A percentile compares a stretch with the other conserved stretches of the same genome.
These are phyloP conservation scores for Globisporangium carolinianum DNA, from an alignment of 352 stramenopile genomes.

Conservation along the genomic window DNA sequence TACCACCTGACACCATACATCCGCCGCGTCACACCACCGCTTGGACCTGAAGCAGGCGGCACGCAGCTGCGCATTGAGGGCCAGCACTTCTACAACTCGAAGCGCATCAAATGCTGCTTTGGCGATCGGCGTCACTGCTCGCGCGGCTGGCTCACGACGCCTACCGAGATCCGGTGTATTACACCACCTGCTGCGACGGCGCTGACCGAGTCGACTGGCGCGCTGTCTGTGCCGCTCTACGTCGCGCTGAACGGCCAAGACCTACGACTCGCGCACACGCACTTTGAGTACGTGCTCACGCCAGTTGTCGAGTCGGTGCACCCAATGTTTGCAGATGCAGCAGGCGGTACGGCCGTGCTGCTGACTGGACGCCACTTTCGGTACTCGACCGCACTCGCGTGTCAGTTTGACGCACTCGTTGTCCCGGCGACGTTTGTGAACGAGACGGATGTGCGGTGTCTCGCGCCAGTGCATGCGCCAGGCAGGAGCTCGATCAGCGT, in stretches of 20 bases:
- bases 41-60: conserved; percentile 37
- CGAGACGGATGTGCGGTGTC: conserved; percentile 43
- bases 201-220: conserved; percentile 5
- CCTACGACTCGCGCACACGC: conserved; percentile 25
- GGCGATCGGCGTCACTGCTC: conserved; percentile 31
- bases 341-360: conserved; percentile 49
- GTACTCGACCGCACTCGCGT: conserved; percentile 40
- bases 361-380: conserved; percentile 60
- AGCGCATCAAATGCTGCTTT: conserved; percentile 58
- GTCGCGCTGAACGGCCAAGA: conserved; percentile 81
- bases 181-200: conserved; percentile 17
- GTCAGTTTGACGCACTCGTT: conserved; percentile 37
- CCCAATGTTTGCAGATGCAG: conserved; percentile 31
- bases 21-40: conserved; percentile 31
- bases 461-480: conserved; percentile 31
- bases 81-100: conserved; percentile 49
- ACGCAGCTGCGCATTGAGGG: conserved; percentile 52
- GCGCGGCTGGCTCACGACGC: conserved; percentile 26
- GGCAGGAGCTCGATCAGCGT: conserved; percentile 32
- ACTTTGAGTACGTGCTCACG: conserved; percentile 62
- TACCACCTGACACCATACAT: conserved; percentile 52
- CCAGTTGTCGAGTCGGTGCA: conserved; percentile 29
- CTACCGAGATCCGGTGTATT: conserved; percentile 26
- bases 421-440: conserved; percentile 57
- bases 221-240: conserved; percentile 34